Percentiles rank a stretch among this genome's conserved stretches.
phyloP scores from a whole-genome alignment of 441 rosid species.

The Bruguiera hainesii region DNA sequence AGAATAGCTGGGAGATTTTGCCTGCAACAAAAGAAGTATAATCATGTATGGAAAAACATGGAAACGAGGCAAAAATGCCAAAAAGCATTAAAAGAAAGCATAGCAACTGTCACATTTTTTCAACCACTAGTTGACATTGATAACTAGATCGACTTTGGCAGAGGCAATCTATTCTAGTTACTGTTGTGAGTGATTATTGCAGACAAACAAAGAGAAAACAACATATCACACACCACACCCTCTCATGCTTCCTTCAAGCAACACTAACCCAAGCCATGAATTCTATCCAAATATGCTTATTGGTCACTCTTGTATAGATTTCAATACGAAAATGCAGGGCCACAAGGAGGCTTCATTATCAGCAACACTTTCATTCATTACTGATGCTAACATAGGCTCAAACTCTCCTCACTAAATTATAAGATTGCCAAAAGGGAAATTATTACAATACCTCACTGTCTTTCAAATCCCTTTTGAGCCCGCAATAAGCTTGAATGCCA shows the following conservation, averaged over 20 bases:
- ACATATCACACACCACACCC: background rate
- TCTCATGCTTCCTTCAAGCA: background rate
- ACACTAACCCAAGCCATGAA: background rate
- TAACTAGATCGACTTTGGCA: background rate
- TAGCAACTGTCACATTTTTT: background rate
- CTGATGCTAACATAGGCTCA: background rate
- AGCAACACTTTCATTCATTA: background rate
- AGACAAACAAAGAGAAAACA: background rate
- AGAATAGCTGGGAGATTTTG: conserved; percentile 58
- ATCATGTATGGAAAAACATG: conserved; percentile 4
- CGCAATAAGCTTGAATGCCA: background rate
- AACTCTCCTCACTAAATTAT: background rate
- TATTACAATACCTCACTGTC: background rate
- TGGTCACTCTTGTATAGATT: background rate
- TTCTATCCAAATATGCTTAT: background rate
- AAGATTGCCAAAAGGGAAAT: background rate
- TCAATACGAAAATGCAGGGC: conserved; percentile 1
- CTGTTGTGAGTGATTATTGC: background rate
- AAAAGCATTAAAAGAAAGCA: background rate
- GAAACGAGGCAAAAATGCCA: background rate
- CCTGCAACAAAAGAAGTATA: conserved; percentile 42
- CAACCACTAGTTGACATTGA: background rate
- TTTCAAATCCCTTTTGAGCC: background rate
- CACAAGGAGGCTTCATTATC: background rate
- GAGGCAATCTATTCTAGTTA: background rate